These are phyloP conservation scores for Eucalyptus leucophloia DNA, from an alignment of 345 rosid genomes.

Conservation along the genomic window DNA sequence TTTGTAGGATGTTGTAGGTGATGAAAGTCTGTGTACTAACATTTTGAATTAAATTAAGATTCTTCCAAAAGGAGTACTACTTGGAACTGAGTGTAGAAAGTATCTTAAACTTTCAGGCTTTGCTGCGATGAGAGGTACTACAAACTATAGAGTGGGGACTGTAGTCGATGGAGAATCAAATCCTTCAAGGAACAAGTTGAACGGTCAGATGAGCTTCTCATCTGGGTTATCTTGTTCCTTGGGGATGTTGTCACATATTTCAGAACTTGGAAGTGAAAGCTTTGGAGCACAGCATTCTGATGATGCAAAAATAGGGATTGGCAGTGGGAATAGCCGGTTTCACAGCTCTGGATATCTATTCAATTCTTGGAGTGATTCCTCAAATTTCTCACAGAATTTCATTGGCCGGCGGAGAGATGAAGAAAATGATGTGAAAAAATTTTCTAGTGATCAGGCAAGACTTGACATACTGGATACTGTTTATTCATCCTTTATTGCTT, in stretches of 20 bases:
- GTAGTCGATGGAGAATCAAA: constrained; percentile 34
- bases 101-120: constrained; percentile 29
- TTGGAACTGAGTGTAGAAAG: not conserved
- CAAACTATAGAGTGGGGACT: constrained; percentile 29
- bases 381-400: constrained; percentile 27
- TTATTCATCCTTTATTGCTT: not conserved
- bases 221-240: constrained; percentile 55
- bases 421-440: constrained; percentile 18
- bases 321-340: constrained; percentile 4
- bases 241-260: constrained; percentile 58
- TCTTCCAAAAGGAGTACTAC: not conserved
- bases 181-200: constrained; percentile 36
- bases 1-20: not conserved
- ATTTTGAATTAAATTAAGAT: not conserved
- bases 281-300: constrained; percentile 9
- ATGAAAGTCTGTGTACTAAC: not conserved
- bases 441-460: constrained; percentile 39
- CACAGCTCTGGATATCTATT: constrained; percentile 20
- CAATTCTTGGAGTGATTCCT: constrained; percentile 54
- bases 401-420: constrained; percentile 32
- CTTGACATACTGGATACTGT: not conserved
- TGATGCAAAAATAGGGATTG: constrained; percentile 11
- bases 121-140: constrained; percentile 27
- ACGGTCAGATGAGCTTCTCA: constrained; percentile 45
- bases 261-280: constrained; percentile 36